Conservation (phyloP, 1,284 basidiomycete genomes). For the Malassezia yamatoensis region DNA sequence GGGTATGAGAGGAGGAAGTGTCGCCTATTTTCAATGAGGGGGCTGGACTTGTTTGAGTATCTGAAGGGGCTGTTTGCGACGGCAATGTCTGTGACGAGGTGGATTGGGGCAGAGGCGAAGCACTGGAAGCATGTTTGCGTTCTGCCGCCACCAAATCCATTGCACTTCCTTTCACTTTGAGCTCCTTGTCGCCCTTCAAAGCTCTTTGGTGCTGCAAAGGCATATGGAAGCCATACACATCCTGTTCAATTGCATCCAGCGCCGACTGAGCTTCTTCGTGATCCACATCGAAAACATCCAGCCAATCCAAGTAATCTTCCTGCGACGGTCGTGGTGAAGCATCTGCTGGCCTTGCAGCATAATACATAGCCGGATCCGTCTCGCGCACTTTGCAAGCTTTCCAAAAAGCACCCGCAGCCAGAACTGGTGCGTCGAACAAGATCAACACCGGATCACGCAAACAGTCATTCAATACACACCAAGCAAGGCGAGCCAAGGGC, state of each 20-base stretch:
- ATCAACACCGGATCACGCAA: constrained; percentile 31
- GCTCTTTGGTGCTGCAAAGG: constrained; percentile 12
- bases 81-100: too few relatives aligned
- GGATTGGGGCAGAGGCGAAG: too few relatives aligned
- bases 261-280: constrained; percentile 30
- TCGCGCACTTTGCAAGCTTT: constrained; percentile 27
- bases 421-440: constrained; percentile 38
- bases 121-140: background rate
- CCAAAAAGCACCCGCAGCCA: constrained; percentile 37
- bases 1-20: too few relatives aligned
- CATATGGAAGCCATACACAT: constrained; percentile 29
- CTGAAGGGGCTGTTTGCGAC: too few relatives aligned
- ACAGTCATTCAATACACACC: constrained; percentile 34
- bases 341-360: constrained; percentile 7
- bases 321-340: constrained; percentile 15
- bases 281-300: constrained; percentile 38
- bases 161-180: background rate
- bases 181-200: background rate
- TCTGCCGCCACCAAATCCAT: background rate
- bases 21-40: too few relatives aligned
- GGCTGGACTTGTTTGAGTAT: too few relatives aligned
- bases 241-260: constrained; percentile 24
- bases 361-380: constrained; percentile 23
- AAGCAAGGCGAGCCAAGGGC: constrained; percentile 25
- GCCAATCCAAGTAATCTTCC: constrained; percentile 20